phyloP scores from a whole-genome alignment of 2,329 filamentous ascomycete genomes.

The Cladophialophora chaetospira region DNA sequence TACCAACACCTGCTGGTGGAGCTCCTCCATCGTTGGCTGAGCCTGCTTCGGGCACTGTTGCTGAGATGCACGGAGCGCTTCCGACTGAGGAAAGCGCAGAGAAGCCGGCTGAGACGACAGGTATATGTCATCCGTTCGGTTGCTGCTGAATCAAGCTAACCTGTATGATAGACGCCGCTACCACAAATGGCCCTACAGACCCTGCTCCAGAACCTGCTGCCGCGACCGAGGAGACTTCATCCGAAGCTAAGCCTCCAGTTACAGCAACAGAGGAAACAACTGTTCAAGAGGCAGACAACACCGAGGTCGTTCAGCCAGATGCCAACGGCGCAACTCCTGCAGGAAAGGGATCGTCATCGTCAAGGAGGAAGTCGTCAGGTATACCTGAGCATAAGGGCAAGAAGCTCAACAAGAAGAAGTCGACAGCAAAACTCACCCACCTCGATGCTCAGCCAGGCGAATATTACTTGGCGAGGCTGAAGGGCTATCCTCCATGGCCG shows the following conservation, averaged over 20 bases:
- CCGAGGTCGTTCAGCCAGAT: slow-evolving; percentile 43
- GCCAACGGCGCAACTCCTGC: slow-evolving; percentile 53
- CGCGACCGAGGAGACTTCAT: slow-evolving; percentile 39
- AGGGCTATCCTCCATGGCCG: slow-evolving; percentile 93
- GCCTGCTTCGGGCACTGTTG: slow-evolving; percentile 29
- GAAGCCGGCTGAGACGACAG: slow-evolving; percentile 36
- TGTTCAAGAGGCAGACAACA: slow-evolving; percentile 29
- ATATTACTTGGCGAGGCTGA: slow-evolving; percentile 88
- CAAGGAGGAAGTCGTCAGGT: slow-evolving; percentile 71
- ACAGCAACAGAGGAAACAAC: slow-evolving; percentile 22
- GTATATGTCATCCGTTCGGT: slow-evolving; percentile 25
- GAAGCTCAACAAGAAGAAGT: slow-evolving; percentile 84
- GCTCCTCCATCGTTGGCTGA: slow-evolving; percentile 31
- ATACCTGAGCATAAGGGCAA: slow-evolving; percentile 70
- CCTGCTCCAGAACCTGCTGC: slow-evolving; percentile 32
- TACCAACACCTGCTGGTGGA: slow-evolving; percentile 27
- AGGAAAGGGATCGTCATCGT: slow-evolving; percentile 53
- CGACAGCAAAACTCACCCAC: slow-evolving; percentile 69
- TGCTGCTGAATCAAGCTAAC: slow-evolving; percentile 1
- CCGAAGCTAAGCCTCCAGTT: slow-evolving; percentile 28
- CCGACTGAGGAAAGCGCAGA: slow-evolving; percentile 42
- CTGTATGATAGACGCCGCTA: slow-evolving; percentile 28
- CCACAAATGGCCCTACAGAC: slow-evolving; percentile 32
- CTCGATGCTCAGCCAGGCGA: slow-evolving; percentile 86
- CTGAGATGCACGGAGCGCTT: slow-evolving; percentile 32